Conservation (phyloP, 1,284 basidiomycete species). For the Grifola frondosa region DNA sequence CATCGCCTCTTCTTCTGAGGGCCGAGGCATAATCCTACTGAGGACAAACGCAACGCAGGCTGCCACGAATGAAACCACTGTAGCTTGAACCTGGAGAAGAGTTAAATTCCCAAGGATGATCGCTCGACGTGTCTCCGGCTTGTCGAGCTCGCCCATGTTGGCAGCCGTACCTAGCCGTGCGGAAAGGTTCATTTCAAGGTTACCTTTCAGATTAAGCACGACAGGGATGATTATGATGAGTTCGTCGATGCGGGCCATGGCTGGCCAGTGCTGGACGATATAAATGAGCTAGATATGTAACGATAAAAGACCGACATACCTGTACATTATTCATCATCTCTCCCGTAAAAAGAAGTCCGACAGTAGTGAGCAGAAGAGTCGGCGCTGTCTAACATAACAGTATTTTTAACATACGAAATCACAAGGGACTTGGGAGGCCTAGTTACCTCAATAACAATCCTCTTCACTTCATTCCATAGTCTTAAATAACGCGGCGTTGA, state of each 20-base stretch:
- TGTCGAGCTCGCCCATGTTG: constrained; percentile 89
- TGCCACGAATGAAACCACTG: constrained; percentile 86
- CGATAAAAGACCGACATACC: constrained; percentile 42
- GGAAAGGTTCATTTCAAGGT: constrained; percentile 92
- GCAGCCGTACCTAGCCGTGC: constrained; percentile 75
- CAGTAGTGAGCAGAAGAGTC: constrained; percentile 67
- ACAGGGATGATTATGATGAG: constrained; percentile 97
- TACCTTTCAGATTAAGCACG: constrained; percentile 94
- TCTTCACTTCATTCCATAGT: constrained; percentile 52
- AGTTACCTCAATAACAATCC: constrained; percentile 65
- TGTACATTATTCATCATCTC: constrained; percentile 86
- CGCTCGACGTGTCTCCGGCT: constrained; percentile 58
- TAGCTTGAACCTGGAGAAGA: constrained; percentile 90
- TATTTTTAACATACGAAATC: not conserved
- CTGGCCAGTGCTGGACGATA: constrained; percentile 71
- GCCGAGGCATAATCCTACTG: constrained; percentile 39
- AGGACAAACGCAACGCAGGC: constrained; percentile 79
- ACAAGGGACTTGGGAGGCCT: not conserved
- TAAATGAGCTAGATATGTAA: constrained; percentile 1
- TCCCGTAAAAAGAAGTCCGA: constrained; percentile 83
- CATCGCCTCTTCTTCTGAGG: constrained; percentile 4
- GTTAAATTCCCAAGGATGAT: constrained; percentile 85
- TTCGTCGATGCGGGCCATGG: constrained; percentile 89
- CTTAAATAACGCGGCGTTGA: constrained; percentile 8
- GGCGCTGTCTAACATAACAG: constrained; percentile 60